Evolutionary conservation across 805 yeast genomes (phyloP).

Genomic region (Tetrapisispora arboricola): DNA sequence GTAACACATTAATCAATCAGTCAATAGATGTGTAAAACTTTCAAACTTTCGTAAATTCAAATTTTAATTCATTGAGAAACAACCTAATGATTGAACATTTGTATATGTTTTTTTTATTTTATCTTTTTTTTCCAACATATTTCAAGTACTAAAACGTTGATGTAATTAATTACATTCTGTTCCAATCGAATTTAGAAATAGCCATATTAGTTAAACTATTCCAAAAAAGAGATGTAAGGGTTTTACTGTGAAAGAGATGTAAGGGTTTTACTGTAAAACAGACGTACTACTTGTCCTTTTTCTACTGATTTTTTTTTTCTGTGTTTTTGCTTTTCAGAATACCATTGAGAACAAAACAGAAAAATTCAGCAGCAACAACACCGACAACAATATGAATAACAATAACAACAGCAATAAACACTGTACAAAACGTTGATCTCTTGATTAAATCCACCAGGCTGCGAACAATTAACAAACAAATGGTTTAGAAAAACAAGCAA

Average conservation of each 20-base stretch:
- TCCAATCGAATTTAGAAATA: not conserved
- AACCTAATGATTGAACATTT: not conserved
- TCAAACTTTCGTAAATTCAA: too few relatives aligned
- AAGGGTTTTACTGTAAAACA: not conserved
- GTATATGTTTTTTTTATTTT: not conserved
- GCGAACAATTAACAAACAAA: too few relatives aligned
- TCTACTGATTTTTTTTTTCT: too few relatives aligned
- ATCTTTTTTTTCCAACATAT: not conserved
- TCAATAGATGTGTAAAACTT: too few relatives aligned
- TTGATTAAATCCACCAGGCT: too few relatives aligned
- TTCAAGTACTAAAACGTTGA: not conserved
- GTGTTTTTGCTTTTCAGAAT: too few relatives aligned
- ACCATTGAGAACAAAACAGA: not conserved
- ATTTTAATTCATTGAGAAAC: not conserved
- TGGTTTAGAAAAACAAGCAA: too few relatives aligned
- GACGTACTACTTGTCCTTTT: too few relatives aligned
- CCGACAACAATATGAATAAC: too few relatives aligned
- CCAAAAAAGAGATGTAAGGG: not conserved
- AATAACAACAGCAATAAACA: too few relatives aligned
- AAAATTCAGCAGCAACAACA: not conserved
- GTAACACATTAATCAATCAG: too few relatives aligned
- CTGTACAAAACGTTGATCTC: too few relatives aligned
- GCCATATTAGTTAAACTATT: not conserved
- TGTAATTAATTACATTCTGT: slow-evolving; percentile 3
- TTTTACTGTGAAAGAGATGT: not conserved